Percentiles rank a stretch among this genome's conserved stretches.
phyloP scores from a whole-genome alignment of 139 green algal genomes.

The Pleodorina starrii region DNA sequence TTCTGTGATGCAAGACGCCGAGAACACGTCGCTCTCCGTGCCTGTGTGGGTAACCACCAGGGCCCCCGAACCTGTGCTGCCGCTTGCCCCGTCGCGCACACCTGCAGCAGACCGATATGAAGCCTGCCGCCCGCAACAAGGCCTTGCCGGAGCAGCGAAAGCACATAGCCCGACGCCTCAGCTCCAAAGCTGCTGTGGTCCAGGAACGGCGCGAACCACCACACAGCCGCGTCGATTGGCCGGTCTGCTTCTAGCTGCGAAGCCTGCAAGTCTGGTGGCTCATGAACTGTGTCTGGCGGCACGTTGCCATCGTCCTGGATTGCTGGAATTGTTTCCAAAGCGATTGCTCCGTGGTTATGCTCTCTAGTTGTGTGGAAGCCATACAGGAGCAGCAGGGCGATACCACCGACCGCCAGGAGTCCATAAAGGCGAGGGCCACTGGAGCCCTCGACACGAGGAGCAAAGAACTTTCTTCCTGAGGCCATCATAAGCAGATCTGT shows the following conservation, averaged over 20 bases:
- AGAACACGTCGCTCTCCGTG: no score
- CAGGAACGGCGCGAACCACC: slow-evolving; percentile 39
- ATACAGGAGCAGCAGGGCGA: not conserved
- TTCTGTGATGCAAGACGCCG: no score
- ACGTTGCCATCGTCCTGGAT: no score
- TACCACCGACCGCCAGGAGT: not conserved
- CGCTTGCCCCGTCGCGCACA: not conserved
- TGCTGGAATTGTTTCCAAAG: not conserved
- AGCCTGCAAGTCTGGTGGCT: no score
- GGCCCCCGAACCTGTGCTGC: not conserved
- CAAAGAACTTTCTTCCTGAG: no score
- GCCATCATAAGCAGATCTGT: no score
- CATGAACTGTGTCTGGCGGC: no score
- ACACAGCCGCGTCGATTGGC: not conserved
- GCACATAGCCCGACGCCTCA: slow-evolving; percentile 24
- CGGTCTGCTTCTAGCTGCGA: not conserved
- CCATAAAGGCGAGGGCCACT: no score
- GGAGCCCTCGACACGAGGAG: no score
- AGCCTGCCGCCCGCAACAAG: not conserved
- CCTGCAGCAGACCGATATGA: slow-evolving; percentile 39
- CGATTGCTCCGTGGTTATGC: not conserved
- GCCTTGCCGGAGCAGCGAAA: not conserved
- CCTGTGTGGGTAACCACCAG: no score
- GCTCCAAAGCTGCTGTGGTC: slow-evolving; percentile 29
- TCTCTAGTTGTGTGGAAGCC: not conserved